Evolutionary conservation across 2,329 filamentous ascomycete genomes (phyloP).

Genomic region (Epichloe festucae): DNA sequence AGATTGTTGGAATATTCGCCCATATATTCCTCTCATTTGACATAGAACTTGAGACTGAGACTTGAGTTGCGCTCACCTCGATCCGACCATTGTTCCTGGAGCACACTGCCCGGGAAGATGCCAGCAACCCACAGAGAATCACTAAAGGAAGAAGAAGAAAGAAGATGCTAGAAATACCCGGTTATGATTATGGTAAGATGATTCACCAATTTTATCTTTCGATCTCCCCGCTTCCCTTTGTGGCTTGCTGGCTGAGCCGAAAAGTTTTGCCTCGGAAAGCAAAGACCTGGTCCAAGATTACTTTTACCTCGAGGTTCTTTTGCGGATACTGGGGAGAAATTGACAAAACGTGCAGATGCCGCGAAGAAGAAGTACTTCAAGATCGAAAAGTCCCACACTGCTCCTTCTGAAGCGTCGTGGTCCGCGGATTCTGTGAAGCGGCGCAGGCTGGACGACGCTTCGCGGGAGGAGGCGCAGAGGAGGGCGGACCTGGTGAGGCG

Average conservation of each 20-base stretch:
- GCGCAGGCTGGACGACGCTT: conserved; percentile 33
- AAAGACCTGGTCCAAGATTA: no score
- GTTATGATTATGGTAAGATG: conserved; percentile 4
- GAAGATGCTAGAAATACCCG: conserved; percentile 4
- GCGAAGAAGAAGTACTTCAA: conserved; percentile 56
- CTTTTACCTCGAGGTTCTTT: no score
- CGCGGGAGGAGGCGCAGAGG: conserved; percentile 13
- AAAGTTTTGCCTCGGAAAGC: no score
- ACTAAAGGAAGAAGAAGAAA: no score
- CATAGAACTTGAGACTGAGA: no score
- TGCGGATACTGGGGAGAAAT: neutral
- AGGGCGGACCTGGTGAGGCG: conserved; percentile 19
- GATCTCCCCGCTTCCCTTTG: neutral
- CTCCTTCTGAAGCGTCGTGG: conserved; percentile 37
- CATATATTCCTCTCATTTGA: no score
- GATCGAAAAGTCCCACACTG: conserved; percentile 44
- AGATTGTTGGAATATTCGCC: no score
- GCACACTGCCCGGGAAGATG: neutral
- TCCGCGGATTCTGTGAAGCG: conserved; percentile 46
- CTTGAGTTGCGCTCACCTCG: no score
- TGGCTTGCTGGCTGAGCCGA: neutral
- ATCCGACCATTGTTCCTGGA: no score
- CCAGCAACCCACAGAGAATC: no score
- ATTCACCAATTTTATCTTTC: neutral
- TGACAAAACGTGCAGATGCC: conserved; percentile 24